These are phyloP conservation scores for Psilocybe mexicana DNA, from an alignment of 1,284 basidiomycete species.

Conservation along the genomic window DNA sequence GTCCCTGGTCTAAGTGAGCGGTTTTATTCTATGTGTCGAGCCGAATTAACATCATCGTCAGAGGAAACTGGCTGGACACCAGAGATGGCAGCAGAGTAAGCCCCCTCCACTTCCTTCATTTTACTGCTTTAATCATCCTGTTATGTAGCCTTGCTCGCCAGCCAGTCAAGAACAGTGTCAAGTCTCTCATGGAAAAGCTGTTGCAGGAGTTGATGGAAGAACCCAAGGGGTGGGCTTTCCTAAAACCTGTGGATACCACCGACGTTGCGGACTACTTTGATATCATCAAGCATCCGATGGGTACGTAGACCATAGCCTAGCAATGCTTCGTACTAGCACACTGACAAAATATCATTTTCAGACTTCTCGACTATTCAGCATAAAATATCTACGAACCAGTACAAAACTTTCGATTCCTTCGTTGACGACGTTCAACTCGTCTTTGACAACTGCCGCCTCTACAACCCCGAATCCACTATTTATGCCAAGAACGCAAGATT, in stretches of 20 bases:
- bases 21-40: slow-evolving; percentile 9
- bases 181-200: slow-evolving; percentile 78
- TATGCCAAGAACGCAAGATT: slow-evolving; percentile 88
- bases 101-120: slow-evolving; percentile 12
- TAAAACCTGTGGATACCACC: slow-evolving; percentile 76
- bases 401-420: slow-evolving; percentile 78
- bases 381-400: slow-evolving; percentile 85
- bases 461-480: slow-evolving; percentile 85
- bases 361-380: slow-evolving; percentile 93
- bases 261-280: slow-evolving; percentile 94
- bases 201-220: slow-evolving; percentile 84
- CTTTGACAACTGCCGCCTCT: slow-evolving; percentile 89
- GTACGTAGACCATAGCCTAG: slow-evolving; percentile 42
- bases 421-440: slow-evolving; percentile 82
- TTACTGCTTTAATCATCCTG: slow-evolving; percentile 11
- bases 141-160: slow-evolving; percentile 38
- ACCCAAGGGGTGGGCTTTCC: slow-evolving; percentile 87
- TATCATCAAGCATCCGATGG: slow-evolving; percentile 93
- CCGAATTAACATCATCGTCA: background rate
- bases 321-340: slow-evolving; percentile 1
- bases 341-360: slow-evolving; percentile 38
- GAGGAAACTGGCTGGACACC: slow-evolving; percentile 94
- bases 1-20: slow-evolving; percentile 83
- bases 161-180: slow-evolving; percentile 56
- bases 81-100: slow-evolving; percentile 79